These are phyloP conservation scores for Parachaetomium inaequale DNA, from an alignment of 495 filamentous ascomycete genomes.

Conservation along the genomic window DNA sequence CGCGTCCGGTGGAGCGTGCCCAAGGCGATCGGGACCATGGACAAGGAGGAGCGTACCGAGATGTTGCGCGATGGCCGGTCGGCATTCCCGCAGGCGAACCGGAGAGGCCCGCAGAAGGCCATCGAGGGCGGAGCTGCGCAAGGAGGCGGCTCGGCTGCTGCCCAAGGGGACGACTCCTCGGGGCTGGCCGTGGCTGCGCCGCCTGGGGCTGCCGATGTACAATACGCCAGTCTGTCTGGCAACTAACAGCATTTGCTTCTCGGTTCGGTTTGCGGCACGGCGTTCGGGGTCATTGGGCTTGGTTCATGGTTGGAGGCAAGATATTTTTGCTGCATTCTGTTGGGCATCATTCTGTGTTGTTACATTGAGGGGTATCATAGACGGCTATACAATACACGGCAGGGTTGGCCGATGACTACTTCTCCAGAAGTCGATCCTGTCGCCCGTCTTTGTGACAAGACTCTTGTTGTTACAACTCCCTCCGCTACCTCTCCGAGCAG, in stretches of 20 bases:
- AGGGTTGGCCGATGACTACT: constrained; percentile 17
- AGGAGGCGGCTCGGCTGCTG: constrained; percentile 16
- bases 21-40: constrained; percentile 83
- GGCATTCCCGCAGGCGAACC: constrained; percentile 43
- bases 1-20: constrained; percentile 89
- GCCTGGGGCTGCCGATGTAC: constrained; percentile 73
- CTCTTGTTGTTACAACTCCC: constrained; percentile 16
- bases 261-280: constrained; percentile 39
- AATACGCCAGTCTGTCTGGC: constrained; percentile 82
- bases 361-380: constrained; percentile 37
- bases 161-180: constrained; percentile 44
- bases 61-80: constrained; percentile 70
- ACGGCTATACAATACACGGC: constrained; percentile 27
- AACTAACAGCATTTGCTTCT: constrained; percentile 56
- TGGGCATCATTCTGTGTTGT: constrained; percentile 24
- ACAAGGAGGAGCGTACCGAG: constrained; percentile 70
- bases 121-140: constrained; percentile 33
- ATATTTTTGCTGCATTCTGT: constrained; percentile 18
- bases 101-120: constrained; percentile 33
- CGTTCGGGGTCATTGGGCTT: constrained; percentile 34
- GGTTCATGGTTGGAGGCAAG: constrained; percentile 23
- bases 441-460: constrained; percentile 1
- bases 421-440: constrained; percentile 5
- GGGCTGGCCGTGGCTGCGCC: constrained; percentile 66
- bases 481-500: constrained; percentile 33